Evolutionary conservation across 306 rosid genomes (phyloP).

Genomic region (Quercus rubra): DNA sequence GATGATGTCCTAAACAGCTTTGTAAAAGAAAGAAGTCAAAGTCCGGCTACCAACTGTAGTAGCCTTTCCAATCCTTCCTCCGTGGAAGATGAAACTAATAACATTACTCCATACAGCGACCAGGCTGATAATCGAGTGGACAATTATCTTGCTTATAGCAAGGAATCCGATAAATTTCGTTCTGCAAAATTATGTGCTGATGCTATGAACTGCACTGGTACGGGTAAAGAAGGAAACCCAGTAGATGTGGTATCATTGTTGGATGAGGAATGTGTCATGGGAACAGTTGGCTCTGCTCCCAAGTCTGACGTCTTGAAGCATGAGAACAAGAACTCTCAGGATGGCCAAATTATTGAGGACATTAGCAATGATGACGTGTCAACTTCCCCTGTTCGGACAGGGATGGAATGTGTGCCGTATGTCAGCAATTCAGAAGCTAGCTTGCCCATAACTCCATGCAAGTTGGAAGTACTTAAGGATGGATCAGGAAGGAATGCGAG

Average conservation of each 20-base stretch:
- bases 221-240: conserved; percentile 33
- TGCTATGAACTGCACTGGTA: conserved; percentile 38
- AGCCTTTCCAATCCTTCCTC: conserved; percentile 95
- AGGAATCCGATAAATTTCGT: conserved; percentile 45
- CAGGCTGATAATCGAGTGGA: conserved; percentile 54
- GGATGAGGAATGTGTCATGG: conserved; percentile 45
- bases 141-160: conserved; percentile 43
- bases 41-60: conserved; percentile 83
- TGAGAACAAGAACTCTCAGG: conserved; percentile 45
- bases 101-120: conserved; percentile 55
- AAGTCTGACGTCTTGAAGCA: conserved; percentile 40
- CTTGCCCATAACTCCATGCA: conserved; percentile 84
- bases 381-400: conserved; percentile 51
- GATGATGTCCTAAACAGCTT: conserved; percentile 61
- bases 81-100: conserved; percentile 90
- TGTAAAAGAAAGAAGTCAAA: conserved; percentile 73
- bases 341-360: conserved; percentile 56
- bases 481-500: conserved; percentile 62
- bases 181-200: conserved; percentile 44
- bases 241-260: conserved; percentile 52
- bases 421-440: conserved; percentile 56
- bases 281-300: conserved; percentile 32
- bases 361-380: conserved; percentile 54
- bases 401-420: conserved; percentile 57
- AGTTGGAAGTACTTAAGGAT: conserved; percentile 64